These are phyloP conservation scores for Aethionema arabicum DNA, from an alignment of 345 rosid species.

Conservation along the genomic window DNA sequence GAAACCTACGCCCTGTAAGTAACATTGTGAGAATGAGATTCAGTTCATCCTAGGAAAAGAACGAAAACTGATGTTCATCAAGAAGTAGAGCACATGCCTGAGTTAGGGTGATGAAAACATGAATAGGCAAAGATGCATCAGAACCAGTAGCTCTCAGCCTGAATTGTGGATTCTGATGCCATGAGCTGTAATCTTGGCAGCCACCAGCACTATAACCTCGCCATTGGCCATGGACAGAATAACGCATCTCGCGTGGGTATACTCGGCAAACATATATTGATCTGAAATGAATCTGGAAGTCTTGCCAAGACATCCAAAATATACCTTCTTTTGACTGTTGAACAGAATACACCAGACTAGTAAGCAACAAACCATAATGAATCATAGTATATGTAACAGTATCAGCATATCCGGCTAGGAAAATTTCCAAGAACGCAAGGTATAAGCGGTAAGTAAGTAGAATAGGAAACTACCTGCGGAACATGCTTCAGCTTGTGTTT, in stretches of 20 bases:
- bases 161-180: constrained; percentile 99
- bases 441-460: constrained; percentile 3
- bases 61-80: not conserved
- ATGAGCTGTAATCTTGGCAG: constrained; percentile 95
- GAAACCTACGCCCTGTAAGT: constrained; percentile 86
- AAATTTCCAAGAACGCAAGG: not conserved
- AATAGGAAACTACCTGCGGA: constrained; percentile 62
- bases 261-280: constrained; percentile 99
- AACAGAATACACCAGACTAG: constrained; percentile 33
- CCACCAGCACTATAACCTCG: constrained; percentile 98
- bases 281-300: constrained; percentile 97
- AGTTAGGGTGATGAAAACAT: constrained; percentile 93
- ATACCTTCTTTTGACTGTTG: constrained; percentile 97
- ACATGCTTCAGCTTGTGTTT: constrained; percentile 92
- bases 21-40: constrained; percentile 14
- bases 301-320: constrained; percentile 99
- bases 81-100: constrained; percentile 53
- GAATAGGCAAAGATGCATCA: constrained; percentile 88
- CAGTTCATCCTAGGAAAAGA: not conserved
- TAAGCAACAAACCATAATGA: constrained; percentile 6
- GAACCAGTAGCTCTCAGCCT: constrained; percentile 84
- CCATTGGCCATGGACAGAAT: constrained; percentile 97
- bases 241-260: constrained; percentile 96
- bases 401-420: not conserved
- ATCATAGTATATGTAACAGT: not conserved